phyloP scores from a whole-genome alignment of 2,329 filamentous ascomycete species.

The Chalara sp. region DNA sequence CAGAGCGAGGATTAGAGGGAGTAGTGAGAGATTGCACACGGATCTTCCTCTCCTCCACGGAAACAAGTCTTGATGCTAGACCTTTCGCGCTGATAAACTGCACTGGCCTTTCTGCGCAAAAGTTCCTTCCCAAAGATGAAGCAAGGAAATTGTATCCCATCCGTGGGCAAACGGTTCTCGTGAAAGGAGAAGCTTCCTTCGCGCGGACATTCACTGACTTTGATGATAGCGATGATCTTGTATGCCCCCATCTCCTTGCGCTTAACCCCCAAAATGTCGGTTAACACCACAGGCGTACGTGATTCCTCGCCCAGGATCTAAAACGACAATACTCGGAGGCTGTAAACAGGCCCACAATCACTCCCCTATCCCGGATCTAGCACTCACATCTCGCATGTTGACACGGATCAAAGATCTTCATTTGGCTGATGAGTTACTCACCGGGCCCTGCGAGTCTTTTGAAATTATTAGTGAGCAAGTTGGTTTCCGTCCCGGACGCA shows the following conservation, averaged over 20 bases:
- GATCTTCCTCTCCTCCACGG: background rate
- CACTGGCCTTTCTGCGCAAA: conserved; percentile 33
- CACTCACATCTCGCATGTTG: conserved; percentile 19
- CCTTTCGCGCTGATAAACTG: conserved; percentile 33
- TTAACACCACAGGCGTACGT: conserved; percentile 26
- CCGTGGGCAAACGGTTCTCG: conserved; percentile 38
- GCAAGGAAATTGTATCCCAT: conserved; percentile 31
- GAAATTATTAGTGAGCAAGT: conserved; percentile 5
- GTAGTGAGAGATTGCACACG: conserved; percentile 5
- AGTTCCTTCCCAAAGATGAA: conserved; percentile 28
- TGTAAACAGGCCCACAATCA: conserved; percentile 34
- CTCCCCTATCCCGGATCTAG: conserved; percentile 25
- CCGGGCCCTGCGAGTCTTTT: background rate
- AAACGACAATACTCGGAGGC: conserved; percentile 37
- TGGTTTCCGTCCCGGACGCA: conserved; percentile 10
- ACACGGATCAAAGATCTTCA: conserved; percentile 5
- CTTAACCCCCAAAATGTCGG: too few relatives aligned
- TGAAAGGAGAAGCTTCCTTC: conserved; percentile 32
- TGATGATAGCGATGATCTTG: conserved; percentile 14
- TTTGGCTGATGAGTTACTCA: conserved; percentile 1
- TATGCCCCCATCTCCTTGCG: too few relatives aligned
- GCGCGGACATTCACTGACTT: conserved; percentile 24
- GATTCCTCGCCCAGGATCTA: conserved; percentile 34
- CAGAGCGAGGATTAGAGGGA: conserved; percentile 3
- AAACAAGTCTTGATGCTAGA: background rate